A percentile compares a stretch with the other conserved stretches of the same genome.
These are phyloP conservation scores for Rhodotorula kratochvilovae DNA, from an alignment of 768 basidiomycete species.

Conservation along the genomic window DNA sequence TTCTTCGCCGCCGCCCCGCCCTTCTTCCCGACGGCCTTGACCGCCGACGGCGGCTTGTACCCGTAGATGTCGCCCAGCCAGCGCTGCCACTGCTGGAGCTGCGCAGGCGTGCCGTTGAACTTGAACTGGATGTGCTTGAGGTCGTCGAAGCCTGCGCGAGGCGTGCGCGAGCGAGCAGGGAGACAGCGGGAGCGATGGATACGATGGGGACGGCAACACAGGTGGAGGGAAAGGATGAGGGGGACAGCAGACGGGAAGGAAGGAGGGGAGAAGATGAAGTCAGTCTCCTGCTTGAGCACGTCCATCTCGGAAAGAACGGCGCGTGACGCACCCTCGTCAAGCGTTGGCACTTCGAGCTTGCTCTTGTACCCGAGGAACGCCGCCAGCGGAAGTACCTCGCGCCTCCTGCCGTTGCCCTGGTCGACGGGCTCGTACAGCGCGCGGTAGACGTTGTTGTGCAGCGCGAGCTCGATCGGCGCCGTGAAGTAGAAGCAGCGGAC, in stretches of 20 bases:
- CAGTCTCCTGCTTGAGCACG: no score
- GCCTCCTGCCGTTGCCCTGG: conserved; percentile 5
- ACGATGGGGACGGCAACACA: no score
- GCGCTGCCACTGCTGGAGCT: conserved; percentile 68
- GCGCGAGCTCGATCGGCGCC: conserved; percentile 72
- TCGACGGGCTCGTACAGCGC: conserved; percentile 19
- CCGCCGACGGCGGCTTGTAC: background rate
- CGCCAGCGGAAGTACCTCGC: conserved; percentile 34
- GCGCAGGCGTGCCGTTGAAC: conserved; percentile 71
- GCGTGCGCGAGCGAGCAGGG: no score
- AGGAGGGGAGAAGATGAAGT: background rate
- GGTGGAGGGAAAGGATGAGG: no score
- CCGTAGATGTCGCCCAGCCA: conserved; percentile 68
- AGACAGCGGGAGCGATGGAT: no score
- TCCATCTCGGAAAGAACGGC: background rate
- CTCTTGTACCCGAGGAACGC: conserved; percentile 45
- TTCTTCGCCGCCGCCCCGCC: background rate
- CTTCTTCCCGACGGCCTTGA: background rate
- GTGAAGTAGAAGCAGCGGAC: conserved; percentile 69
- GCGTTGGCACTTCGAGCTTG: conserved; percentile 58
- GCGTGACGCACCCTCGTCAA: conserved; percentile 57
- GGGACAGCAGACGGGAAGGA: background rate
- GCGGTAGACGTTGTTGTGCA: conserved; percentile 79
- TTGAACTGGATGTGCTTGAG: conserved; percentile 73
- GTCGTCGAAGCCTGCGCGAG: conserved; percentile 55